Percentiles rank a stretch among this genome's conserved stretches.
Conservation (phyloP, 495 filamentous ascomycete genomes). For the Chaetomidium leptoderma region DNA sequence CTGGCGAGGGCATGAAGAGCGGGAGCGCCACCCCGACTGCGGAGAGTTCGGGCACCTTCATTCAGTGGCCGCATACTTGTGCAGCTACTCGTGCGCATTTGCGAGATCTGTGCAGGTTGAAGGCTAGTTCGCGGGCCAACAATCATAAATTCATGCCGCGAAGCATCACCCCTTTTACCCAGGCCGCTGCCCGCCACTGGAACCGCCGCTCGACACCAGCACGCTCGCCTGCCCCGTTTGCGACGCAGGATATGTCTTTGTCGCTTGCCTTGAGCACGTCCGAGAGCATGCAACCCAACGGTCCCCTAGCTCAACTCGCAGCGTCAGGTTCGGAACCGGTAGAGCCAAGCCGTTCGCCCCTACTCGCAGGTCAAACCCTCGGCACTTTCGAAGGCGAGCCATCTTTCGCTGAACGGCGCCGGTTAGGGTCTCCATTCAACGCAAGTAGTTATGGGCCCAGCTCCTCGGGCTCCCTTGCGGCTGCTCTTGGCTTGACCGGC, state of each 20-base stretch:
- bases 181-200: constrained; percentile 48
- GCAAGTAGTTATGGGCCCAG: constrained; percentile 51
- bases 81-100: constrained; percentile 74
- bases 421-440: constrained; percentile 60
- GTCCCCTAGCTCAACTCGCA: constrained; percentile 60
- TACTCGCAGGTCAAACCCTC: constrained; percentile 7
- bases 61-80: constrained; percentile 77
- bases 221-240: constrained; percentile 39
- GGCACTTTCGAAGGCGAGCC: constrained; percentile 25
- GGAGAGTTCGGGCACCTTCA: constrained; percentile 39
- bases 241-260: constrained; percentile 76
- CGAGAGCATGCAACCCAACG: constrained; percentile 69
- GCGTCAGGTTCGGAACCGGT: constrained; percentile 32
- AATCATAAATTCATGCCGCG: constrained; percentile 55
- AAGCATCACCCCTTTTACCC: constrained; percentile 66
- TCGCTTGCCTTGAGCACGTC: constrained; percentile 79
- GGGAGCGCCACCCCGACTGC: constrained; percentile 65
- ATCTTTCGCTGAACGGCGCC: constrained; percentile 36
- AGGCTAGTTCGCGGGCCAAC: constrained; percentile 67
- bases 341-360: constrained; percentile 10
- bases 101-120: constrained; percentile 75
- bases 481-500: constrained; percentile 35
- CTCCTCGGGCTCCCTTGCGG: constrained; percentile 42
- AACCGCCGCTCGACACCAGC: constrained; percentile 40
- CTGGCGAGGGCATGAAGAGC: constrained; percentile 41